These are phyloP conservation scores for Eucalyptus microcorys DNA, from an alignment of 345 rosid genomes.

Conservation along the genomic window DNA sequence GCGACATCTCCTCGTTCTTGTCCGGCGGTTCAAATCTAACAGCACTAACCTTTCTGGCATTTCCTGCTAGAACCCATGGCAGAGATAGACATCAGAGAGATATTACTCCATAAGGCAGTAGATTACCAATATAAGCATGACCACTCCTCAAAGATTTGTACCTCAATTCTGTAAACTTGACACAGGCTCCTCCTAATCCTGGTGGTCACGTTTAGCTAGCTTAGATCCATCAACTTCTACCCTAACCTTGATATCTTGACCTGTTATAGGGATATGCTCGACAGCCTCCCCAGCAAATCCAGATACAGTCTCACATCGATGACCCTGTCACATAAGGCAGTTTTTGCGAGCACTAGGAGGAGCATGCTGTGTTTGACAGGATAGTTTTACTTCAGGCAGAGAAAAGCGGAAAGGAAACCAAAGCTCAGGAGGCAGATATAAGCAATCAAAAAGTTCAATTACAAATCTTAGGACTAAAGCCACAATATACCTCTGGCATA, in stretches of 20 bases:
- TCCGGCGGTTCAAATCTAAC: neutral
- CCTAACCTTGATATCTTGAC: slow-evolving; percentile 62
- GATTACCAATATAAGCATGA: neutral
- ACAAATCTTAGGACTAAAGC: neutral
- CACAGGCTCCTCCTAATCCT: slow-evolving; percentile 26
- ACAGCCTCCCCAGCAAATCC: slow-evolving; percentile 80
- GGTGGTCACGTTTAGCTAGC: slow-evolving; percentile 45
- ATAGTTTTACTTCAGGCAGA: neutral
- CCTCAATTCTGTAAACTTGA: slow-evolving; percentile 80
- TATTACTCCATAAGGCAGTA: neutral
- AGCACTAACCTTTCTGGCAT: neutral
- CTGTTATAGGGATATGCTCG: slow-evolving; percentile 89
- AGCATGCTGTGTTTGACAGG: neutral
- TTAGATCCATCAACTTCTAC: slow-evolving; percentile 47
- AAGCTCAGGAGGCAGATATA: neutral
- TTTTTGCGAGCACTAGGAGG: neutral
- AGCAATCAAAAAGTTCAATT: too few species aligned
- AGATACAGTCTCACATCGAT: slow-evolving; percentile 87
- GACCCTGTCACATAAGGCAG: slow-evolving; percentile 33
- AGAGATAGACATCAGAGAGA: neutral
- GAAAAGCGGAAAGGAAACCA: neutral
- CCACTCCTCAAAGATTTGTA: neutral
- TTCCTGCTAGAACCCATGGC: neutral
- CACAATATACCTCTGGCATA: neutral
- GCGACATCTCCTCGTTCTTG: neutral